A percentile compares a stretch with the other conserved stretches of the same genome.
Evolutionary conservation across 768 basidiomycete species (phyloP).

Genomic region (Lentinula edodes): DNA sequence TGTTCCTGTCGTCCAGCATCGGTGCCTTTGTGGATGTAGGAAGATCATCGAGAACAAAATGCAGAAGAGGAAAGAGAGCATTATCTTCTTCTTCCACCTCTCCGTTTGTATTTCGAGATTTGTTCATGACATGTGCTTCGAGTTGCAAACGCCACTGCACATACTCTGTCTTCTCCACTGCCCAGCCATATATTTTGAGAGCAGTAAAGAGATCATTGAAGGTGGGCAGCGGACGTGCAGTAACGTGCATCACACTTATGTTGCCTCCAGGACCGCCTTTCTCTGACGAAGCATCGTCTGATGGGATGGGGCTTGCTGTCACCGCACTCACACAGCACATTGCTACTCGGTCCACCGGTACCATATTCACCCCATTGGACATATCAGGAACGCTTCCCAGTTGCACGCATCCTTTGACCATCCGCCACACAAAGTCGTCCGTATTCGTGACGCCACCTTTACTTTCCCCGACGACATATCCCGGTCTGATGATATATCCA

Average conservation of each 20-base stretch:
- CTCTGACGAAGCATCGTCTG: constrained; percentile 19
- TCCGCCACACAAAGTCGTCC: constrained; percentile 97
- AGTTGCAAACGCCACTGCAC: constrained; percentile 86
- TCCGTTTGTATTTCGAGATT: constrained; percentile 13
- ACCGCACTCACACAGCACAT: constrained; percentile 65
- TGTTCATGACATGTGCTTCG: constrained; percentile 92
- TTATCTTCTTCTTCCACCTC: constrained; percentile 80
- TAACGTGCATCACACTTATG: constrained; percentile 68
- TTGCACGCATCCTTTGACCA: constrained; percentile 98
- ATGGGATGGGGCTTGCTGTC: constrained; percentile 52
- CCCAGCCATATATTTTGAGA: constrained; percentile 75
- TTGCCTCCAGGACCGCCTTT: constrained; percentile 23
- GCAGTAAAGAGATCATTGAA: constrained; percentile 83
- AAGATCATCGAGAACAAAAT: constrained; percentile 95
- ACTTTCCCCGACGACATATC: constrained; percentile 95
- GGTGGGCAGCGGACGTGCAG: constrained; percentile 79
- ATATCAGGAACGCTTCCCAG: constrained; percentile 96
- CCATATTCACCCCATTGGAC: constrained; percentile 98
- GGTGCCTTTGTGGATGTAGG: constrained; percentile 96
- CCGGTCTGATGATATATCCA: constrained; percentile 87
- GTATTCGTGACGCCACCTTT: constrained; percentile 95
- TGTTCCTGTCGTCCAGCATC: constrained; percentile 84
- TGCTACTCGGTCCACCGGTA: constrained; percentile 95
- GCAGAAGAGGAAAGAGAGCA: constrained; percentile 92
- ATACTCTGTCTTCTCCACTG: constrained; percentile 78